Evolutionary conservation across 331 rosid genomes (phyloP), one percentile per base, ranked within the genome.

Genomic region (Malus hybrid): DNA sequence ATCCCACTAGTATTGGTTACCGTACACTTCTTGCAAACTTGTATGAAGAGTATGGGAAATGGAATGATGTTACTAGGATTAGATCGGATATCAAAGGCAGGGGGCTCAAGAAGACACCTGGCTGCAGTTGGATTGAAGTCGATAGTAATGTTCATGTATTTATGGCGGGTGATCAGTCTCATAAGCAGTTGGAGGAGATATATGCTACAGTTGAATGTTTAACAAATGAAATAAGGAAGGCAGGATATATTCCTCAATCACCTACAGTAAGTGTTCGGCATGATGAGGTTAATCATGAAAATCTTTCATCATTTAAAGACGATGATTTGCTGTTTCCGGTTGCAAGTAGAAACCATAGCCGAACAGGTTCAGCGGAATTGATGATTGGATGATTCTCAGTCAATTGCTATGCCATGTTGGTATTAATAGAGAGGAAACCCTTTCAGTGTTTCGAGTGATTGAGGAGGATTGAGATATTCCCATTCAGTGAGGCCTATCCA

Each of bases 41-140:
- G 68, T 84, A 81, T 33, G 84, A 80, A 70, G 84, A 74, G 10
- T 69, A 56, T 65, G 84, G 88, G 32, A 82, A 82, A 73, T 77
- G 73, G 81, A 69, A 65, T 29, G 86, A 82, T 59, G 80, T 59
- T 29, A 75, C 20, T 5, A 70, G 76, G 68, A 69, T 78, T 70
- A 84, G 85, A 64, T 65, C 75, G 16, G 82, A 78, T 18, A 80
- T 84, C 28, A 80, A 75, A 65, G 78, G 33, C 57, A 65, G 56
- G 83, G 77, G 86, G 36, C 82, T 85, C 56, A 70, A 62, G 67
- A 82, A 82, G 84, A 72, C 27, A 9, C 86, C 80, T 11, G 84
- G 88, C 10, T 82, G 88, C 66, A 79, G 86, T 61, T 79, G 88
- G 86, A 80, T 79, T 73, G 86, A 82, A 79, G 76, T 79, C 32